Evolutionary conservation across 139 green algal genomes (phyloP), one percentile per base, ranked within the genome.

Genomic region (Trebouxia sp.): DNA sequence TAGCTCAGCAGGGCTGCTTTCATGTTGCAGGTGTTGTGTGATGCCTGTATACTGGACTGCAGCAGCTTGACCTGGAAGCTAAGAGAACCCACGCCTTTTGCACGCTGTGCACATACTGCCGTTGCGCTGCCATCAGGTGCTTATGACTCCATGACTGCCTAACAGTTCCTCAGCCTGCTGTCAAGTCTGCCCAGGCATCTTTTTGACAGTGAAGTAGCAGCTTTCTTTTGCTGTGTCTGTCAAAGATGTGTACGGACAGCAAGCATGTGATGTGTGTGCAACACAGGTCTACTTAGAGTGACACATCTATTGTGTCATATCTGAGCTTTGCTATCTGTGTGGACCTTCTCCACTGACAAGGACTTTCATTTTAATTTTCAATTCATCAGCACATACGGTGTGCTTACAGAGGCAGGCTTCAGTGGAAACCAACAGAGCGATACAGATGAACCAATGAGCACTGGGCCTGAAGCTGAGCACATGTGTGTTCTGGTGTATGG

Each of bases 91-190:
- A 93, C 86, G 3, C 83, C 81, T 4, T 88, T 87, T 75, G 47
- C 85, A 0, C 86, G 89, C 70, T 93, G 89, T 45, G 89, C 89
- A 11, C 88, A 92, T 82, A 80, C 66, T 20, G 84, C 84, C 81
- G 76, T 58, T 56, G 83, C 78, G 3, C 43, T 67, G 26, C 76
- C 62, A 26, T 38, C 35, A 69, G 69, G 80, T 80, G 55, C n/a
- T n/a, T n/a, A n/a, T 20, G 47, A 32, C 35, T 14, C 14, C 56
- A 69, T 39, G 11, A 69, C 30, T 20, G 30, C 35, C 56, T 32
- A 48, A 7, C 55, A 45, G 76, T 28, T 42, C 50, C 76, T 56
- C 26, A n/a, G n/a, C n/a, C n/a, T n/a, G n/a, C n/a, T n/a, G n/a
- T n/a, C n/a, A n/a, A n/a, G n/a, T n/a, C n/a, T n/a, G n/a, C n/a